phyloP scores from a whole-genome alignment of 257 asterid species.

The Osmanthus fragrans region DNA sequence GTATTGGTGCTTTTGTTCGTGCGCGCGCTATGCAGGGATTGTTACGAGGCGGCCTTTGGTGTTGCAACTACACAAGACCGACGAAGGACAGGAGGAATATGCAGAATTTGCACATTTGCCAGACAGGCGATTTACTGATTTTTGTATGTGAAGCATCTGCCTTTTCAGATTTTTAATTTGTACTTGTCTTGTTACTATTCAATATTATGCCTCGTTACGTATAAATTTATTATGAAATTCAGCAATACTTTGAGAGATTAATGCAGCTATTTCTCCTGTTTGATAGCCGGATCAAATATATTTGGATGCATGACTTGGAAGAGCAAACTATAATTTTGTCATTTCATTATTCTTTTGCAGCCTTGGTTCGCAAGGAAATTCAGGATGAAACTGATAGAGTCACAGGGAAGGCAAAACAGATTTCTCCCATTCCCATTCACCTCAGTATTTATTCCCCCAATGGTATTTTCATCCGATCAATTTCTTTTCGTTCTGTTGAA shows the following conservation, averaged over 20 bases:
- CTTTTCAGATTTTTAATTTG: not conserved
- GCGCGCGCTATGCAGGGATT: conserved; percentile 49
- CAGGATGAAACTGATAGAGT: conserved; percentile 91
- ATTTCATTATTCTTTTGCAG: conserved; percentile 42
- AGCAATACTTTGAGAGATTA: not conserved
- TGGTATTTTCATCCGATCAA: conserved; percentile 43
- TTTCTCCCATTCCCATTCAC: conserved; percentile 93
- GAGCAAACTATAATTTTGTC: not conserved
- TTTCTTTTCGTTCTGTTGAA: conserved; percentile 18
- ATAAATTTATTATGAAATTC: not conserved
- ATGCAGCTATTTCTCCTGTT: not conserved
- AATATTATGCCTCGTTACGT: not conserved
- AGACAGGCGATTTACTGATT: conserved; percentile 62
- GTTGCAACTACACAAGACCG: conserved; percentile 76
- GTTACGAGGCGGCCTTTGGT: conserved; percentile 95
- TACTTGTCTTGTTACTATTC: not conserved
- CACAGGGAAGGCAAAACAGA: conserved; percentile 83
- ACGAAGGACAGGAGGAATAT: conserved; percentile 69
- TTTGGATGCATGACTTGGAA: not conserved
- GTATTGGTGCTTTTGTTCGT: not conserved
- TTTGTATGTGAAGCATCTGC: conserved; percentile 47
- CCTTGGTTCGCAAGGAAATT: conserved; percentile 84
- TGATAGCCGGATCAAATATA: not conserved
- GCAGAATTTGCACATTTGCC: conserved; percentile 91
- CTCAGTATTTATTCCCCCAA: conserved; percentile 86